Conservation (phyloP, 2,329 filamentous ascomycete species). For the Arthrobotrys musiformis region DNA sequence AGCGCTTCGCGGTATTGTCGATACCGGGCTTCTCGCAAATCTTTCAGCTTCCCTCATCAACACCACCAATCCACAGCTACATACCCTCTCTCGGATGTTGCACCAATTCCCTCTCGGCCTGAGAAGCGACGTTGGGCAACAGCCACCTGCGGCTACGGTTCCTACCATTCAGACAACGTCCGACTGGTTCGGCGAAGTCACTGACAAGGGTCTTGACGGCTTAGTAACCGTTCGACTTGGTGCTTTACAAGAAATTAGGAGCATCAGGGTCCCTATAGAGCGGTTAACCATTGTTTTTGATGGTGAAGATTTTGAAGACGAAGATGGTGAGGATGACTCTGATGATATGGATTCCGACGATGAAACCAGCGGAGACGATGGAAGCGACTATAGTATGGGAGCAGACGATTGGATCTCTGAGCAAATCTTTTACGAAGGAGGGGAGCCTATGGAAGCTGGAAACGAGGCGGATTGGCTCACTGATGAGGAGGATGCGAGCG, state of each 20-base stretch:
- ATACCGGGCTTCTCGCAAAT: conserved; percentile 49
- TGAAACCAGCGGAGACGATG: conserved; percentile 59
- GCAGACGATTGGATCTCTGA: conserved; percentile 60
- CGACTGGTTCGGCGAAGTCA: conserved; percentile 70
- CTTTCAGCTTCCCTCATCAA: conserved; percentile 49
- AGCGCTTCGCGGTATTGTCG: conserved; percentile 42
- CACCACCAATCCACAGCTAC: conserved; percentile 47
- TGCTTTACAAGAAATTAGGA: conserved; percentile 65
- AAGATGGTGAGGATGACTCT: conserved; percentile 29
- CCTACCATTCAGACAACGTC: conserved; percentile 46
- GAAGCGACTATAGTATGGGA: conserved; percentile 59
- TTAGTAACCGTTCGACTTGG: conserved; percentile 68
- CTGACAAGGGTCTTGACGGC: conserved; percentile 68
- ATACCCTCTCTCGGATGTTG: conserved; percentile 46
- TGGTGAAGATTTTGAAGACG: conserved; percentile 61
- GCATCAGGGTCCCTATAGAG: conserved; percentile 67
- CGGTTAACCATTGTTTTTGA: conserved; percentile 65
- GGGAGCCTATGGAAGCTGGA: conserved; percentile 63
- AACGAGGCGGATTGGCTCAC: conserved; percentile 64
- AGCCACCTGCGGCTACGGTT: conserved; percentile 9
- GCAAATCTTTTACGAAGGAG: conserved; percentile 64
- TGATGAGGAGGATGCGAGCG: conserved; percentile 63
- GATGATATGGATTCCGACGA: conserved; percentile 59
- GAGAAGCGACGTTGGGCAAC: conserved; percentile 46
- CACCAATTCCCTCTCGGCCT: conserved; percentile 44